Evolutionary conservation across 2,329 filamentous ascomycete genomes (phyloP), one percentile per base, ranked within the genome.

Genomic region (Pseudogymnoascus sp.): DNA sequence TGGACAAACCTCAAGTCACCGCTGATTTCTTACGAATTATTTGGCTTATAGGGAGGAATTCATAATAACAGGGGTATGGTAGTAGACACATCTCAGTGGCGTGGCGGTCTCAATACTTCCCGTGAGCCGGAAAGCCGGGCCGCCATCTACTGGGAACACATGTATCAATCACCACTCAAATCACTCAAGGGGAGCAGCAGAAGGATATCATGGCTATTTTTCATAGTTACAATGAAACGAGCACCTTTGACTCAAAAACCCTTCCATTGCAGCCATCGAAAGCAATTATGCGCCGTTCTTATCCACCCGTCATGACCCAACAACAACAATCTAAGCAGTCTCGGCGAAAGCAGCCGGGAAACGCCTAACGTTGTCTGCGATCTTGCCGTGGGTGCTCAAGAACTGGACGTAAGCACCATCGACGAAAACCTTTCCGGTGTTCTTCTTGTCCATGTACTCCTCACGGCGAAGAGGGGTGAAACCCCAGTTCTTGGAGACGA

Each of bases 401-500:
- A 97, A 97, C 86, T 97, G 91, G 73, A 97, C 93, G 83, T 97
- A 97, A 74, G 93, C 93, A 87, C 93, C 93, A 74, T 97, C 93
- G 74, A 93, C 88, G 85, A 92, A 90, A 82, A 97, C 88, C 77
- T 86, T 88, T 77, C 93, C 93, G 75, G 89, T 89, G 78, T 90
- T 85, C 87, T 95, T 93, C 83, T 92, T 89, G 80, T 90, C 86
- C 77, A 96, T 83, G 85, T 97, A 97, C 80, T 97, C 93, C 72
- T 96, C 93, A 73, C 93, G 91, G 76, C 90, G 88, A 74, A 97
- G 90, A 75, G 91, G 91, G 67, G 93, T 97, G 90, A 97, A 97
- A 72, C 93, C 93, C 93, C 93, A 97, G 88, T 97, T 97, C 91
- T 96, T 97, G 85, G 89, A 93, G 83, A 96, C 88, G 76, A 97